Conservation (phyloP, 163 green algal species). For the Coccomyxa subellipsoidea region DNA sequence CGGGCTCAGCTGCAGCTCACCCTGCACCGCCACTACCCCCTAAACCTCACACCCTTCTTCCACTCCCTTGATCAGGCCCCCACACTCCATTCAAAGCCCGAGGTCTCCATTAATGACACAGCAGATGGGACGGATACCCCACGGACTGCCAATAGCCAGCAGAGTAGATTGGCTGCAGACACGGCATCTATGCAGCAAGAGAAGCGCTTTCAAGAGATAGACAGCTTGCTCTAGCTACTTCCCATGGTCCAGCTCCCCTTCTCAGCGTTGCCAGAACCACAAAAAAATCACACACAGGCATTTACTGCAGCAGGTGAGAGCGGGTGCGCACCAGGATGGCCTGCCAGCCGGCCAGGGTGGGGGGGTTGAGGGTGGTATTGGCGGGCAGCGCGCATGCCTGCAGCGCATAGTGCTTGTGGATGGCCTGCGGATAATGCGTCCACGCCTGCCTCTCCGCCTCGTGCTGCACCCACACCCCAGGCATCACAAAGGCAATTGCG, state of each 20-base stretch:
- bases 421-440: background rate
- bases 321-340: background rate
- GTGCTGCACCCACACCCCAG: background rate
- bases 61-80: too few species aligned
- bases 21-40: background rate
- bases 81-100: too few species aligned
- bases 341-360: background rate
- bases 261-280: too few species aligned
- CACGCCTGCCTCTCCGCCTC: slow-evolving; percentile 4
- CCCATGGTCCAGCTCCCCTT: too few species aligned
- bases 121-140: too few species aligned
- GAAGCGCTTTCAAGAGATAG: too few species aligned
- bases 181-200: too few species aligned
- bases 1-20: background rate
- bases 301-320: background rate
- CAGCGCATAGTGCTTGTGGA: slow-evolving; percentile 3
- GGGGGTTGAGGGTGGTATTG: background rate
- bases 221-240: too few species aligned
- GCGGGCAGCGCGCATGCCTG: background rate
- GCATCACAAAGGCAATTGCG: too few species aligned
- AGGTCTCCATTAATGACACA: too few species aligned
- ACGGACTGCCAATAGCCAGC: background rate
- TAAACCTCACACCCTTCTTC: too few species aligned
- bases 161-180: too few species aligned
- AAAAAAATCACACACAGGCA: background rate